Percentiles rank a stretch among this genome's conserved stretches.
These are phyloP conservation scores for Phyllosticta citriasiana DNA, from an alignment of 2,329 filamentous ascomycete genomes.

Conservation along the genomic window DNA sequence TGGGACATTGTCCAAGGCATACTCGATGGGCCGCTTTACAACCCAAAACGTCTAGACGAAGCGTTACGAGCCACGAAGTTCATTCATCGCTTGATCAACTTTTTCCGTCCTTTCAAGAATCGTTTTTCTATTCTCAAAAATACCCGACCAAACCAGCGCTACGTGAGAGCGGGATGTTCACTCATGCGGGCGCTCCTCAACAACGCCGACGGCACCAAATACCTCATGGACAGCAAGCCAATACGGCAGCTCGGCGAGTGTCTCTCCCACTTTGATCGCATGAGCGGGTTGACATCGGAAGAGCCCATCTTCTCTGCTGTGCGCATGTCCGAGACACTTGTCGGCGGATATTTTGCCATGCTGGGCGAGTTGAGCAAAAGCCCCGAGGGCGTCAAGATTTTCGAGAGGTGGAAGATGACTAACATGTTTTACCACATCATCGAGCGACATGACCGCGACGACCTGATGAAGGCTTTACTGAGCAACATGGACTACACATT, in stretches of 20 bases:
- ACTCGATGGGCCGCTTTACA: conserved; percentile 85
- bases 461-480: conserved; percentile 79
- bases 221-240: conserved; percentile 84
- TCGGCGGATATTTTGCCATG: conserved; percentile 88
- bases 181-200: conserved; percentile 80
- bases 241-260: conserved; percentile 92
- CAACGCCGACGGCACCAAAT: conserved; percentile 72
- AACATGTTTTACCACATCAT: conserved; percentile 99
- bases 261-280: conserved; percentile 85
- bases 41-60: conserved; percentile 85
- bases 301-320: conserved; percentile 83
- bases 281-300: conserved; percentile 62
- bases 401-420: conserved; percentile 95
- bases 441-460: conserved; percentile 80
- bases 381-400: conserved; percentile 70
- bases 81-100: conserved; percentile 86
- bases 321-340: conserved; percentile 75
- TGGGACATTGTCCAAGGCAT: conserved; percentile 88
- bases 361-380: conserved; percentile 80
- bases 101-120: conserved; percentile 94
- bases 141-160: conserved; percentile 87
- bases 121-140: conserved; percentile 85
- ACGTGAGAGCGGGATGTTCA: conserved; percentile 80
- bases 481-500: conserved; percentile 88
- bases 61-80: conserved; percentile 93